These are phyloP conservation scores for Cucumis hystrix DNA, from an alignment of 306 rosid species.

Conservation along the genomic window DNA sequence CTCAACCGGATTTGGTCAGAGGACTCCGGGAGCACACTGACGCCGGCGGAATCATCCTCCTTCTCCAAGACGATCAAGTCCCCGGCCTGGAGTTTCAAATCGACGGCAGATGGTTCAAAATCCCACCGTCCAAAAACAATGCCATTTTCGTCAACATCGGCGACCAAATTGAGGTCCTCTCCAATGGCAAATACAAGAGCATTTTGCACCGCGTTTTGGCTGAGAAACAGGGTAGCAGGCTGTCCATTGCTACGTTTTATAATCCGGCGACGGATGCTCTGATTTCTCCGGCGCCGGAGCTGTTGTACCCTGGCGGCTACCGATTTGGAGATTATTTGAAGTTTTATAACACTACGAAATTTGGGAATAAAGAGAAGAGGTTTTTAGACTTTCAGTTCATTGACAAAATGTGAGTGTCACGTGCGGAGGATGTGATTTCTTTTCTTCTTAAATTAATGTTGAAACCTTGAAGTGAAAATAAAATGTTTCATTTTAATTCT, in stretches of 20 bases:
- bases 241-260: constrained; percentile 76
- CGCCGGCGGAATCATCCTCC: constrained; percentile 85
- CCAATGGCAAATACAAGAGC: constrained; percentile 55
- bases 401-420: constrained; percentile 25
- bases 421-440: neutral
- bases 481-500: no score
- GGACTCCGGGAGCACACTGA: constrained; percentile 90
- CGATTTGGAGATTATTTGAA: constrained; percentile 57
- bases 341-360: constrained; percentile 63
- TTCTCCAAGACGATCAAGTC: constrained; percentile 78
- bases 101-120: constrained; percentile 66
- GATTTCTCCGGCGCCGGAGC: constrained; percentile 50
- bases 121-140: constrained; percentile 75
- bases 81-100: constrained; percentile 68
- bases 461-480: no score
- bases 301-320: constrained; percentile 42
- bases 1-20: constrained; percentile 48
- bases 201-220: constrained; percentile 61
- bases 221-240: constrained; percentile 53
- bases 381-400: constrained; percentile 25
- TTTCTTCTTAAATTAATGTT: no score
- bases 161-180: constrained; percentile 65
- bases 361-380: constrained; percentile 53
- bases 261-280: constrained; percentile 58
- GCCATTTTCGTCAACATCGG: constrained; percentile 82